Percentiles rank a stretch among this genome's conserved stretches.
These are phyloP conservation scores for Fusarium robinianum DNA, from an alignment of 2,329 filamentous ascomycete species.

Conservation along the genomic window DNA sequence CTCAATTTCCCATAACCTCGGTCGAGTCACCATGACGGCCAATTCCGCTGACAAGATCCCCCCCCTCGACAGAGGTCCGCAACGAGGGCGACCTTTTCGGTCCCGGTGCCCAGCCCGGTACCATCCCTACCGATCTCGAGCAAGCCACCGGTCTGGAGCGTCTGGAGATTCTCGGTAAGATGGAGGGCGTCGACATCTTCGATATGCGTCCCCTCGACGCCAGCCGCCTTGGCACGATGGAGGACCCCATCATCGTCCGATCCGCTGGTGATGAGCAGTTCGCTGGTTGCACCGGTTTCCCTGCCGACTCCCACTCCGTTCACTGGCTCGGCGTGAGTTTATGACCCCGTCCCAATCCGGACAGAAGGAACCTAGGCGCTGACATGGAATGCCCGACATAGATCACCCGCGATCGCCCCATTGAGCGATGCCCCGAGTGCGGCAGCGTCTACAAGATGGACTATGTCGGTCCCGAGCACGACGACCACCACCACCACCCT, in stretches of 20 bases:
- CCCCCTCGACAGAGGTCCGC: constrained; percentile 71
- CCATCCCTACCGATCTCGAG: constrained; percentile 90
- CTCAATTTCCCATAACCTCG: constrained; percentile 31
- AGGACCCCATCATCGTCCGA: constrained; percentile 88
- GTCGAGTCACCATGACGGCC: constrained; percentile 24
- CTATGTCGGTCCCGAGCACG: constrained; percentile 83
- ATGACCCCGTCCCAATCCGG: constrained; percentile 10
- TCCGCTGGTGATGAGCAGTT: constrained; percentile 96
- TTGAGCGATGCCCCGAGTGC: constrained; percentile 96
- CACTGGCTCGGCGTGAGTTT: constrained; percentile 84
- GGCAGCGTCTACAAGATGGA: constrained; percentile 98
- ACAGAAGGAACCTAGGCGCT: constrained; percentile 23
- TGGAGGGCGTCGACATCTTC: constrained; percentile 97
- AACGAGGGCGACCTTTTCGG: constrained; percentile 79
- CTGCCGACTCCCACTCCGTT: constrained; percentile 88
- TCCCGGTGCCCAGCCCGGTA: constrained; percentile 80
- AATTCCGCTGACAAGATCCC: constrained; percentile 29
- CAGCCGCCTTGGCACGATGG: constrained; percentile 86
- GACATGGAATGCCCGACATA: constrained; percentile 43
- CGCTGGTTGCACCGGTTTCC: constrained; percentile 91
- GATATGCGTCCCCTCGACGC: constrained; percentile 97
- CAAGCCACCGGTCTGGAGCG: constrained; percentile 97
- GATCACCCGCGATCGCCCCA: constrained; percentile 85
- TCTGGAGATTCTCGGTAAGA: constrained; percentile 98
- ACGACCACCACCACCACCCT: constrained; percentile 64